Percentiles rank a stretch among this genome's conserved stretches.
Evolutionary conservation across 805 yeast genomes (phyloP).

Genomic region (Saccharomycopsis schoenii): DNA sequence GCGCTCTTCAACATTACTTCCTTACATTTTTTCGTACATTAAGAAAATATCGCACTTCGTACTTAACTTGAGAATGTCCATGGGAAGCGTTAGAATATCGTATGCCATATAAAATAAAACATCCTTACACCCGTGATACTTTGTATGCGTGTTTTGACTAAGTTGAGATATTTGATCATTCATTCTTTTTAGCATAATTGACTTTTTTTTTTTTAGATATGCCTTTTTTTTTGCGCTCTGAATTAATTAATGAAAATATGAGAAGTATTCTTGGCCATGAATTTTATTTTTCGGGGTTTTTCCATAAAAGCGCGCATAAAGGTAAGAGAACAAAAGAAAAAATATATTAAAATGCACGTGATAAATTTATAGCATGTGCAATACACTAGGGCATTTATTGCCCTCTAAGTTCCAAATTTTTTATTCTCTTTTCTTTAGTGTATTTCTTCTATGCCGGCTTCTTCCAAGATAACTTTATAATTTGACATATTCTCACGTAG

Average conservation of each 20-base stretch:
- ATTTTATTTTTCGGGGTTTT: too few relatives aligned
- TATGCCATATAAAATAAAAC: neutral
- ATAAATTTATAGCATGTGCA: neutral
- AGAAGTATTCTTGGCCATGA: too few relatives aligned
- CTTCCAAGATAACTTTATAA: slow-evolving; percentile 1
- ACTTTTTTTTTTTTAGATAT: too few relatives aligned
- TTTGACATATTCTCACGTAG: slow-evolving; percentile 6
- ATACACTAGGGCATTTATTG: neutral
- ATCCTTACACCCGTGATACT: neutral
- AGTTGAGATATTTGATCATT: too few relatives aligned
- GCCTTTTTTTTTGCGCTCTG: too few relatives aligned
- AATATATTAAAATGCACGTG: neutral
- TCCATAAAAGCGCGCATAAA: too few relatives aligned
- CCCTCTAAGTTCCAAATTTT: neutral
- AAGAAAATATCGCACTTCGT: neutral
- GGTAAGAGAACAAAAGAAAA: neutral
- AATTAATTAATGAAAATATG: too few relatives aligned
- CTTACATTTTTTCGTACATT: neutral
- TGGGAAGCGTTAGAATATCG: neutral
- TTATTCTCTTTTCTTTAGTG: neutral
- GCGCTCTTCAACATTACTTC: neutral
- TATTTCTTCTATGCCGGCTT: slow-evolving; percentile 5
- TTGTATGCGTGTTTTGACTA: too few relatives aligned
- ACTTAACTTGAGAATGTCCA: neutral
- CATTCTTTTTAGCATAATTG: too few relatives aligned